Evolutionary conservation across 192 early-diverging fungal genomes (phyloP).

Genomic region (Coemansia sp.): DNA sequence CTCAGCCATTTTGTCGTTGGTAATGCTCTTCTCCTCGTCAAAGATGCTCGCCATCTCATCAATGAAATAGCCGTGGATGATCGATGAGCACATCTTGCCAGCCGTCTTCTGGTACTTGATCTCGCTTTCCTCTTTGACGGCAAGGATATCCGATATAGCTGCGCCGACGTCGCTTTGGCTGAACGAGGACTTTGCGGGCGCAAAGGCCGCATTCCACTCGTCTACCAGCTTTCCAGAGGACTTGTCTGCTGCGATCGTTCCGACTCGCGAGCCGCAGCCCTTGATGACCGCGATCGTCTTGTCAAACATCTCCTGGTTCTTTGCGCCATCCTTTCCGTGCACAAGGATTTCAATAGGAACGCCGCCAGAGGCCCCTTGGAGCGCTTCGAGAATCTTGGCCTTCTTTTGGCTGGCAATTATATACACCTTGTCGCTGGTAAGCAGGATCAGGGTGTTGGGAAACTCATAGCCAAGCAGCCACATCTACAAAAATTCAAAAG

Average conservation of each 20-base stretch:
- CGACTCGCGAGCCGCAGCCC: constrained; percentile 51
- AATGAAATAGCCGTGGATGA: constrained; percentile 87
- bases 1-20: constrained; percentile 77
- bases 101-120: constrained; percentile 70
- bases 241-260: constrained; percentile 76
- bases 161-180: constrained; percentile 70
- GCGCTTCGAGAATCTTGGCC: constrained; percentile 65
- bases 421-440: constrained; percentile 70
- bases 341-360: constrained; percentile 74
- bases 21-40: constrained; percentile 83
- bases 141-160: constrained; percentile 69
- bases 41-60: constrained; percentile 81
- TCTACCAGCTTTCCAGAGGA: constrained; percentile 69
- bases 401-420: constrained; percentile 81
- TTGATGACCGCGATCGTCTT: constrained; percentile 56
- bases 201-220: constrained; percentile 74
- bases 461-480: constrained; percentile 95
- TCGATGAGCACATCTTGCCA: constrained; percentile 62
- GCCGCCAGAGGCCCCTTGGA: constrained; percentile 38
- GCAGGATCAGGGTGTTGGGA: constrained; percentile 75
- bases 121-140: constrained; percentile 91
- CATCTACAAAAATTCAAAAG: constrained; percentile 64
- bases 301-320: constrained; percentile 66
- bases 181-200: constrained; percentile 50
- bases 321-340: constrained; percentile 70